Base-by-base conservation (phyloP, 345 rosid species). In the Anacardium occidentale region DNA sequence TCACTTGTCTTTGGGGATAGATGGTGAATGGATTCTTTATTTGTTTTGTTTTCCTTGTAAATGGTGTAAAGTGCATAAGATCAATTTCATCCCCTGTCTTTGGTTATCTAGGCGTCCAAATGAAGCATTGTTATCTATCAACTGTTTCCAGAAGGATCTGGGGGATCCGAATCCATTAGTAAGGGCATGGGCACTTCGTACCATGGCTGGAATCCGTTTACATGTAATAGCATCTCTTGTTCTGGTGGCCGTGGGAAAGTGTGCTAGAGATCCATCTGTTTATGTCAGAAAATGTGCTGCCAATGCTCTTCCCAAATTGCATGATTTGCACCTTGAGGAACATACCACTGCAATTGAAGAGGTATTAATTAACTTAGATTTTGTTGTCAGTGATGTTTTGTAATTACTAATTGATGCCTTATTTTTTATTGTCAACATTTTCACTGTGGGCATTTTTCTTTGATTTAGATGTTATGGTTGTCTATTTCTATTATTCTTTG, bases 171-270 rank as follows among this genome's bases (percentile, higher is more conserved):
- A 92, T 72, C 96, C 99, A 0, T 77, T 95, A 77, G 97, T 95
- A 74, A 86, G 99, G 74, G 99, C 99, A 48, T 91, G 99, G 88
- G 99, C 99, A 54, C 94, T 95, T 69, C 98, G 99, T 66, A 83
- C 97, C 4, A 92, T 95, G 99, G 96, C 98, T 0, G 98, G 99
- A 44, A 92, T 95, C 63, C 94, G 93, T 48, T 76, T 95, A 65
- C 98, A 91, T 74, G 90, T 84, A 14, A 85, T 95, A 77, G 94
- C 99, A 64, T 91, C 99, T 71, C 80, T 95, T 77, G 96, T 92
- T 73, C 82, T 92, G 53, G 90, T 85, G 61, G 98, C 98, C 37
- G 94, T 88, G 50, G 68, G 88, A 58, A 95, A 92, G 81, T 89
- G 97, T 74, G 96, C 94, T 9, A 88, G 91, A 69, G 99, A 95